These are phyloP conservation scores for Gracilaria vermiculophylla DNA, from an alignment of 23 red algal species.

Conservation along the genomic window DNA sequence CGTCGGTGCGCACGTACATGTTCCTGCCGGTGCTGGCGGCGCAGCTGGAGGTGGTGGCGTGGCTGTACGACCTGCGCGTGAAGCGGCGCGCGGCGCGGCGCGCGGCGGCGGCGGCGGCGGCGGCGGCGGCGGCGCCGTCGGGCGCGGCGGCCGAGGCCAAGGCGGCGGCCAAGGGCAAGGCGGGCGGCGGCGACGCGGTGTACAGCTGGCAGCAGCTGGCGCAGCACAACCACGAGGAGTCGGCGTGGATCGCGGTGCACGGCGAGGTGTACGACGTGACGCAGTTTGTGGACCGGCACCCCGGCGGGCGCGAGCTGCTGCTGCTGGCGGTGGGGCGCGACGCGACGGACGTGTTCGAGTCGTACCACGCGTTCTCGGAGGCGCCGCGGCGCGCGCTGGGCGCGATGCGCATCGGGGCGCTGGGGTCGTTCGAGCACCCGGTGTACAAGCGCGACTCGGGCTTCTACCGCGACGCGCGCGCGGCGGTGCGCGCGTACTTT, in stretches of 20 bases:
- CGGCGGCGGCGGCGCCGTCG: background rate
- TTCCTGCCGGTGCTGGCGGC: slow-evolving; percentile 23
- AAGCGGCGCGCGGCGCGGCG: background rate
- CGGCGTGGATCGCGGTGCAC: slow-evolving; percentile 84
- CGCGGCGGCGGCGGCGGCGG: background rate
- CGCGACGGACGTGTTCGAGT: slow-evolving; percentile 76
- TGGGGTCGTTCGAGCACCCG: slow-evolving; percentile 76
- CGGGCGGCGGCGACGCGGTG: slow-evolving; percentile 7
- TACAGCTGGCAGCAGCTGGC: slow-evolving; percentile 86
- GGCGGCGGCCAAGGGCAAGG: too few relatives aligned
- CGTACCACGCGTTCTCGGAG: slow-evolving; percentile 78
- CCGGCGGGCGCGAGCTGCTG: slow-evolving; percentile 81
- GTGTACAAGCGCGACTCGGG: slow-evolving; percentile 74
- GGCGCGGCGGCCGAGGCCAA: too few relatives aligned
- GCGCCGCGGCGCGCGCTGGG: slow-evolving; percentile 28
- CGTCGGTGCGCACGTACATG: background rate
- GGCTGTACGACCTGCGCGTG: slow-evolving; percentile 26
- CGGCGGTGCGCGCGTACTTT: slow-evolving; percentile 53
- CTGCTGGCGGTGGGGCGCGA: slow-evolving; percentile 71
- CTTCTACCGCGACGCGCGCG: slow-evolving; percentile 61
- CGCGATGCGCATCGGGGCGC: slow-evolving; percentile 47
- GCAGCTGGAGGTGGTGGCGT: slow-evolving; percentile 20
- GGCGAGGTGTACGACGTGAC: slow-evolving; percentile 90
- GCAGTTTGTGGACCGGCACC: slow-evolving; percentile 78
- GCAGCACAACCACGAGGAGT: slow-evolving; percentile 64